Evolutionary conservation across 805 yeast species (phyloP), one percentile per base, ranked within the genome.

Genomic region (Candida montana): DNA sequence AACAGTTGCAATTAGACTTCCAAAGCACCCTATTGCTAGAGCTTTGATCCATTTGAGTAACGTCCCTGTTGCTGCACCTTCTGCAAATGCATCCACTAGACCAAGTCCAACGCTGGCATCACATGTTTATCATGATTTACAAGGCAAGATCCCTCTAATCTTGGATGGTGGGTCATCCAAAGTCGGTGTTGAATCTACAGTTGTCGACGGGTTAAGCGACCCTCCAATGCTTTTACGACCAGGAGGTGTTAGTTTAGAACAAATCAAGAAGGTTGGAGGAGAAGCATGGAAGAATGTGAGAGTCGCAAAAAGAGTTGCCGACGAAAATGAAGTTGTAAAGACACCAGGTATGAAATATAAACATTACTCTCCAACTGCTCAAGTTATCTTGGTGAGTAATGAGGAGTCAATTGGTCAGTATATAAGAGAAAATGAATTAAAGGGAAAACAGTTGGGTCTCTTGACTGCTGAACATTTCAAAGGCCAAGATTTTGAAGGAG

Each of bases 271-370:
- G 39, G 63, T 61, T 33, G 95, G 95, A 0, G 96, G 96, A 0
- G 61, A 58, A 2, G 55, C 41, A 11, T 90, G 97, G 97, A 53
- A 61, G 7, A 60, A 77, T 37, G 75, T 86, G 2, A 61, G 75
- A 6, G 64, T 84, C 5, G 89, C 85, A 8, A 82, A 77, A 50
- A 74, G 72, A 48, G 76, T 78, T 2, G 87, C 87, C 5, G 67
- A 58, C 6, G 62, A 63, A 1, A 84, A 80, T 16, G 97, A 87
- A 48, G 72, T 80, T 1, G 95, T 84, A 0, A 74, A 84, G 52
- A 93, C 99, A 0, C 99, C 99, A 0, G 99, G 99, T 0, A 93
- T 93, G 99, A 93, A 93, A 58, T 93, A 93, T 59, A 80, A 85
- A 51, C 99, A 93, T 61, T 93, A 93, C 60, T 85, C 96, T 0